phyloP scores from a whole-genome alignment of 164 flowering plant genomes.

The Echeveria elegans region DNA sequence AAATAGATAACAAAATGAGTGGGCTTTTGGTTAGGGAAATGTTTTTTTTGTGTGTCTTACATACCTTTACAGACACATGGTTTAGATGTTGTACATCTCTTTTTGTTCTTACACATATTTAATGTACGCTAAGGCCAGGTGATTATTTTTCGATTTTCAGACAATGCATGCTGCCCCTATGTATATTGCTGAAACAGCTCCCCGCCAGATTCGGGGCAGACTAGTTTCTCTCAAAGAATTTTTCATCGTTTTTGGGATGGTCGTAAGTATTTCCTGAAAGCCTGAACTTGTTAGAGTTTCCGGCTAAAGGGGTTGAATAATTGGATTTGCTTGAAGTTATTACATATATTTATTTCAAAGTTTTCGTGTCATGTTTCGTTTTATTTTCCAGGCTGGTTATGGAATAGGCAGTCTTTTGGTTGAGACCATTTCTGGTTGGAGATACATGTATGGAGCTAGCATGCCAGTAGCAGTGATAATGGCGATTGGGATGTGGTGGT shows the following conservation, averaged over 20 bases:
- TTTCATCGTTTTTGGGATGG: conserved; percentile 93
- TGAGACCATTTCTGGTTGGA: conserved; percentile 66
- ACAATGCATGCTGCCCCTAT: conserved; percentile 99
- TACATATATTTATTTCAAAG: neutral
- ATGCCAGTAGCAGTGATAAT: conserved; percentile 60
- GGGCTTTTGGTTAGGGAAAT: no score
- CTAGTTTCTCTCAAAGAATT: conserved; percentile 89
- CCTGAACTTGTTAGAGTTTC: no score
- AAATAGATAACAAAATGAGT: no score
- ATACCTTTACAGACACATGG: neutral
- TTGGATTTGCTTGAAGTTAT: no score
- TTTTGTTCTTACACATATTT: neutral
- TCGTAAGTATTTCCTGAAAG: conserved; percentile 57
- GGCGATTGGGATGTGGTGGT: conserved; percentile 95
- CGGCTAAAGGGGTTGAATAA: no score
- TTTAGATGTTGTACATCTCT: neutral
- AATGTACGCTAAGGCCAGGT: neutral
- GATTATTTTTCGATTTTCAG: conserved; percentile 25
- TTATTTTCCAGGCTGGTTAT: conserved; percentile 65
- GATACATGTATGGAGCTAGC: conserved; percentile 84
- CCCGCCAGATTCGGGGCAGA: conserved; percentile 79
- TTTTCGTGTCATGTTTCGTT: neutral
- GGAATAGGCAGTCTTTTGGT: conserved; percentile 67
- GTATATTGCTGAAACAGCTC: conserved; percentile 98
- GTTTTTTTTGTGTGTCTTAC: neutral